Percentiles rank a stretch among this genome's conserved stretches.
Conservation (phyloP, 345 rosid genomes). For the Carallia brachiata region DNA sequence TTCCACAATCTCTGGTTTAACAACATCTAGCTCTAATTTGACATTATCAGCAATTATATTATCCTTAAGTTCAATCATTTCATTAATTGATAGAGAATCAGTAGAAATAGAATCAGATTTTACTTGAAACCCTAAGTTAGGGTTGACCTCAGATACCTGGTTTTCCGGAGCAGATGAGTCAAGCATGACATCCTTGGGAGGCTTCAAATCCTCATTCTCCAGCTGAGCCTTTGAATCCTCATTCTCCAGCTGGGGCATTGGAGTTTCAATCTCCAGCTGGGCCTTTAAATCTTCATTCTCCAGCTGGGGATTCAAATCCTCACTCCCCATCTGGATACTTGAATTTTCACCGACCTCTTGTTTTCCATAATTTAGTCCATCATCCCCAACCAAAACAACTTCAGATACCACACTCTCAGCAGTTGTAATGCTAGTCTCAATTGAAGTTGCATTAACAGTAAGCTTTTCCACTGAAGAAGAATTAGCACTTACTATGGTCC, state of each 20-base stretch:
- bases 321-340: slow-evolving; percentile 5
- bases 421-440: slow-evolving; percentile 24
- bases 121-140: slow-evolving; percentile 91
- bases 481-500: not conserved
- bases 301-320: slow-evolving; percentile 5
- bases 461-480: slow-evolving; percentile 21
- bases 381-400: slow-evolving; percentile 31
- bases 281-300: slow-evolving; percentile 27
- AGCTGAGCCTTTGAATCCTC: slow-evolving; percentile 37
- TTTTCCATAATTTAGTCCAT: slow-evolving; percentile 1
- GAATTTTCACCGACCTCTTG: slow-evolving; percentile 2
- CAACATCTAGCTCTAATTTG: slow-evolving; percentile 92
- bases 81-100: slow-evolving; percentile 98
- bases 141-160: slow-evolving; percentile 99
- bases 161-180: slow-evolving; percentile 58
- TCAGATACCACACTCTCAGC: slow-evolving; percentile 36
- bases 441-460: slow-evolving; percentile 17
- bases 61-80: slow-evolving; percentile 95
- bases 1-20: slow-evolving; percentile 81
- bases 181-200: slow-evolving; percentile 47
- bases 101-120: slow-evolving; percentile 98
- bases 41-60: slow-evolving; percentile 93
- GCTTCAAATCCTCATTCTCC: slow-evolving; percentile 44
- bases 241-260: slow-evolving; percentile 36
- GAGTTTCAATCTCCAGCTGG: slow-evolving; percentile 33